Evolutionary conservation across 495 filamentous ascomycete genomes (phyloP), one percentile per base, ranked within the genome.

Genomic region (Xylaria castorea): DNA sequence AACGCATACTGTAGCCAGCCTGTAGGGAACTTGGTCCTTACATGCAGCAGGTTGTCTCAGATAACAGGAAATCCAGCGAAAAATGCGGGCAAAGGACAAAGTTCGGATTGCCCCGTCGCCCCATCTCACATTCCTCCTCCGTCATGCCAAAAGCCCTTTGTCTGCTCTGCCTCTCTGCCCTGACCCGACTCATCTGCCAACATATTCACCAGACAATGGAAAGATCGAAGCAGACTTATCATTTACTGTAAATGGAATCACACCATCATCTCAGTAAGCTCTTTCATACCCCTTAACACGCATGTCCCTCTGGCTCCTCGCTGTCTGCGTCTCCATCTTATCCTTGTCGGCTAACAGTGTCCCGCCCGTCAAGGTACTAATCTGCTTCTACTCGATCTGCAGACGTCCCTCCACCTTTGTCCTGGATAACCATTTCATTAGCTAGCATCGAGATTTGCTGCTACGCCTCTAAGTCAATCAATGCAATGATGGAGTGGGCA

Each of bases 81-180:
- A 42, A 30, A 57, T 57, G 32, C 58, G 34, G 34, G 58, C 27
- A 50, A 27, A 66, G 63, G 38, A 67, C 44, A 55, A 57, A 34
- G 66, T 68, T 64, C 36, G 61, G 61, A n/a, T 25, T 20, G 30
- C 27, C 30, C 32, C 18, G 7, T 42, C 16, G 66, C 66, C 34
- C 48, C 50, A 42, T 57, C 27, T 42, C 66, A 55, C 66, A 68
- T 57, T 68, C 66, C 66, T 68, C 50, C 34, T 5, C 48, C 66
- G 44, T 57, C 64, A 68, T 57, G 5, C 66, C 64, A 53, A 67
- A 34, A 42, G 63, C 63, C 42, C 42, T 66, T 48, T 66, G 25
- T 50, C 42, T 30, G 25, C 16, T 40, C n/a, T n/a, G n/a, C n/a
- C n/a, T n/a, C n/a, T 36, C 12, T 30, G 61, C 22, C 36, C n/a